Conservation (phyloP, 192 early-diverging fungal genomes). For the Mortierella antarctica region DNA sequence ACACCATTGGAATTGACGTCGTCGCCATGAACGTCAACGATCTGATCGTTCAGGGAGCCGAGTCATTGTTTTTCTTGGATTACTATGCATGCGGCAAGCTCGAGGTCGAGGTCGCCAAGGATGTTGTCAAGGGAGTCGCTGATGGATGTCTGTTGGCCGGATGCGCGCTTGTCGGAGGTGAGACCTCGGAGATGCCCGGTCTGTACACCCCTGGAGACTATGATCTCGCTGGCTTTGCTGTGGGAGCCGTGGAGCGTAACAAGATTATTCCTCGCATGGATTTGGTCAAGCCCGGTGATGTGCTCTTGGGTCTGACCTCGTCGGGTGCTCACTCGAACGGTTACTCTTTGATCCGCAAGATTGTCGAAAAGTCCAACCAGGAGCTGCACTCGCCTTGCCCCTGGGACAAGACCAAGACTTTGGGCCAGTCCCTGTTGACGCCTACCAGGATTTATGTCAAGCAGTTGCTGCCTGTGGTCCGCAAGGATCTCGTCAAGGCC, state of each 20-base stretch:
- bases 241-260: constrained; percentile 93
- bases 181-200: constrained; percentile 99
- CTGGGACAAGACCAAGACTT: constrained; percentile 71
- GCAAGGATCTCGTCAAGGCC: constrained; percentile 84
- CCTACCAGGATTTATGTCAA: constrained; percentile 98
- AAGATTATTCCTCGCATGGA: constrained; percentile 88
- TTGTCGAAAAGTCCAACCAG: constrained; percentile 79
- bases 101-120: constrained; percentile 89
- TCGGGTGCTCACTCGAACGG: constrained; percentile 99
- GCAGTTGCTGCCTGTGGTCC: constrained; percentile 86
- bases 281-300: constrained; percentile 81
- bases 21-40: constrained; percentile 99
- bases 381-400: constrained; percentile 85
- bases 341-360: constrained; percentile 96
- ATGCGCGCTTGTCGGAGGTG: constrained; percentile 97
- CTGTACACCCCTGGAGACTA: constrained; percentile 86
- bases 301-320: constrained; percentile 91
- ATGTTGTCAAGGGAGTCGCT: constrained; percentile 94
- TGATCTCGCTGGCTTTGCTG: constrained; percentile 97
- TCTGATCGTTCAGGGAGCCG: constrained; percentile 97
- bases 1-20: constrained; percentile 97
- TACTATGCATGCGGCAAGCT: constrained; percentile 97
- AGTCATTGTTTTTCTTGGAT: constrained; percentile 98
- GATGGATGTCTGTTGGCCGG: constrained; percentile 91
- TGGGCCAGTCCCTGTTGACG: constrained; percentile 89